These are phyloP conservation scores for Oryza glaberrima DNA, from an alignment of 176 grass and related monocot genomes.

Conservation along the genomic window DNA sequence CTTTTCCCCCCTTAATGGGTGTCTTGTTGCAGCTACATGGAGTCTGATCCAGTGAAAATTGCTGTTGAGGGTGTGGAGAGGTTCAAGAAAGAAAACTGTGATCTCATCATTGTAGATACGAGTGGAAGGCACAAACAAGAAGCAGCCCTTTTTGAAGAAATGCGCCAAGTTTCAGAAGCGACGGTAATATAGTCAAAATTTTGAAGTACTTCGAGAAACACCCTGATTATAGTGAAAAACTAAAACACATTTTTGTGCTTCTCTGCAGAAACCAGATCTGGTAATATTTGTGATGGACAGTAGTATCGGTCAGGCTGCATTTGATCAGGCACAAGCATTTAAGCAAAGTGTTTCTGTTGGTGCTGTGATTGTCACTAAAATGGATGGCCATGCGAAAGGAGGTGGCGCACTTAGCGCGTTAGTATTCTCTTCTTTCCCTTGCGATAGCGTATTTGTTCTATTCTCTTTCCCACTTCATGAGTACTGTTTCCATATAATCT, in stretches of 20 bases:
- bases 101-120: conserved; percentile 98
- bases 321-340: conserved; percentile 99
- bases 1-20: conserved; percentile 33
- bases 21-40: conserved; percentile 75
- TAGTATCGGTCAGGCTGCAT: conserved; percentile 97
- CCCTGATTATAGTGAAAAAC: conserved; percentile 23
- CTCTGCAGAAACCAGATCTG: conserved; percentile 85
- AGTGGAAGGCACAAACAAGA: conserved; percentile 97
- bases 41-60: conserved; percentile 96
- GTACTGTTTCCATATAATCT: background rate
- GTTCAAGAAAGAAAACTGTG: conserved; percentile 90
- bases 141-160: conserved; percentile 95
- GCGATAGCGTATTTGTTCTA: background rate
- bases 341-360: conserved; percentile 95
- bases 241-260: conserved; percentile 33
- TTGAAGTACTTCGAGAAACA: conserved; percentile 25
- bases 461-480: conserved; percentile 22
- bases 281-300: conserved; percentile 99
- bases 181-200: conserved; percentile 52
- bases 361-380: conserved; percentile 98
- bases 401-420: conserved; percentile 96
- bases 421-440: conserved; percentile 54
- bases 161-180: conserved; percentile 99
- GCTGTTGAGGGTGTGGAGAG: conserved; percentile 94
- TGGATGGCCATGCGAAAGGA: conserved; percentile 94